Percentiles rank a stretch among this genome's conserved stretches.
Conservation (phyloP, 1,284 basidiomycete genomes). For the Waitea zeae region DNA sequence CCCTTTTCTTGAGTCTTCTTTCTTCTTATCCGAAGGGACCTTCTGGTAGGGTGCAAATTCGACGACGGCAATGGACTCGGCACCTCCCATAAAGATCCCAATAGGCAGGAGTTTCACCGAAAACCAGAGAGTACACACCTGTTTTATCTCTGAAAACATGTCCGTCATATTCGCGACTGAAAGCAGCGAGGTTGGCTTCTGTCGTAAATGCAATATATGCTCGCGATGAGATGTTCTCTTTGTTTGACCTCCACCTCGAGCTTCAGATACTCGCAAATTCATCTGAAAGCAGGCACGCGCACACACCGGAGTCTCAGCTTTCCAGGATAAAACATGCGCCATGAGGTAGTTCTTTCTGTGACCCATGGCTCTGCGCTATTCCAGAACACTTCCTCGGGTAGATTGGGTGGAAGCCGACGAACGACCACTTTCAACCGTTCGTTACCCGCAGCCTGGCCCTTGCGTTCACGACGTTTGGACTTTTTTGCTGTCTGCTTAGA, state of each 20-base stretch:
- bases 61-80: constrained; percentile 76
- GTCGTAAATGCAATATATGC: constrained; percentile 86
- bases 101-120: background rate
- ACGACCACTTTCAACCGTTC: constrained; percentile 81
- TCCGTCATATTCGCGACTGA: constrained; percentile 80
- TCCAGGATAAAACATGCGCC: constrained; percentile 54
- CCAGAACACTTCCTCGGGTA: constrained; percentile 92
- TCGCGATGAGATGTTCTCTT: constrained; percentile 71
- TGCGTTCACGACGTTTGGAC: too few species aligned
- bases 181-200: constrained; percentile 52
- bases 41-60: constrained; percentile 93
- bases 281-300: background rate
- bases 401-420: constrained; percentile 76
- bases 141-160: constrained; percentile 86
- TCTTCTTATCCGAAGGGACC: constrained; percentile 57
- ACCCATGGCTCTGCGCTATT: constrained; percentile 78
- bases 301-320: constrained; percentile 58
- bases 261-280: background rate
- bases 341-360: constrained; percentile 48
- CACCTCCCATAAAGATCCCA: constrained; percentile 38
- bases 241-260: constrained; percentile 55
- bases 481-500: too few species aligned
- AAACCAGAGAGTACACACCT: constrained; percentile 31
- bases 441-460: too few species aligned
- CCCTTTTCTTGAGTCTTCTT: constrained; percentile 47